These are phyloP conservation scores for Aspergillus sp. DNA, from an alignment of 2,329 filamentous ascomycete species.

Conservation along the genomic window DNA sequence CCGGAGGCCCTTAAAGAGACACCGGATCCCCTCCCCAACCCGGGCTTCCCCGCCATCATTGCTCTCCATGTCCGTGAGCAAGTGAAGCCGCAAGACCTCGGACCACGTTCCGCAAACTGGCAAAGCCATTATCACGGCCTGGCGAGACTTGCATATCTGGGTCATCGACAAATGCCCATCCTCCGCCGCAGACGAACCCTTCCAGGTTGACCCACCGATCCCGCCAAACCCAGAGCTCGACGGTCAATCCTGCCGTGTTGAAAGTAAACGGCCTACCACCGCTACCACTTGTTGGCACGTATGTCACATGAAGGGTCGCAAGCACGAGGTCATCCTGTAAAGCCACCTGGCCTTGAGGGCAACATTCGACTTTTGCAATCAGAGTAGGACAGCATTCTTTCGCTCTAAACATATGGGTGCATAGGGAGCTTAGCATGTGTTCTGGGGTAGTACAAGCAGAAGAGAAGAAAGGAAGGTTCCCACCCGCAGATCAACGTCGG, in stretches of 20 bases:
- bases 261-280: constrained; percentile 2
- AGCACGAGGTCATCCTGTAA: neutral
- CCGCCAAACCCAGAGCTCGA: neutral
- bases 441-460: neutral
- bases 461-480: neutral
- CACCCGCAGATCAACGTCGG: neutral
- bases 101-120: constrained; percentile 1
- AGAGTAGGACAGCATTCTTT: neutral
- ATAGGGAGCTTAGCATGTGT: neutral
- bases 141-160: constrained; percentile 4
- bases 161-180: neutral
- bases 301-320: neutral
- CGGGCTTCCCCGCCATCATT: neutral
- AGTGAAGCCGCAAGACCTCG: neutral
- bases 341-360: neutral
- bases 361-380: constrained; percentile 1
- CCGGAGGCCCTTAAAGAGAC: neutral
- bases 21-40: neutral
- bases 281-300: neutral
- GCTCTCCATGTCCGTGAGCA: neutral
- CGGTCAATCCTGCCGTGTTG: neutral
- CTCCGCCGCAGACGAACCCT: neutral
- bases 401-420: neutral
- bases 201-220: neutral
- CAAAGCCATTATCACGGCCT: neutral